Evolutionary conservation across 768 basidiomycete genomes (phyloP), one percentile per base, ranked within the genome.

Genomic region (Panus rudis): DNA sequence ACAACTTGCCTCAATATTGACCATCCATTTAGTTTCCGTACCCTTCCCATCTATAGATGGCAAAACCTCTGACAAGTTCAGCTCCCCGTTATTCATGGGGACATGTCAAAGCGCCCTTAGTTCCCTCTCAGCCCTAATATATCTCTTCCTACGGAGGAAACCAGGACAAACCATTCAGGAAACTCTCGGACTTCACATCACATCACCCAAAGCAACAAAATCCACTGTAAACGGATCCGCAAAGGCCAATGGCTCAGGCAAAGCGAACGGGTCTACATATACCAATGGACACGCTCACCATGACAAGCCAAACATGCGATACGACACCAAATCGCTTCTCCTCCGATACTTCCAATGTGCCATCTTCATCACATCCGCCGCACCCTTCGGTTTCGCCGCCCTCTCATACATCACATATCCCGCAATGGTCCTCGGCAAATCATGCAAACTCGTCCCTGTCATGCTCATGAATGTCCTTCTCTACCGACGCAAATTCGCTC

Each of bases 351-450:
- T 91, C 41, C 89, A 90, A 63, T 87, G 91, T 59, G 79, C 93
- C 19, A 58, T 85, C 19, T 84, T 92, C 62, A 89, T 96, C 51
- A 92, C 92, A 30, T 68, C 79, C 28, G 94, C 94, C 2, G 87
- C 92, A 17, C 96, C 94, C 3, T 94, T 98, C 59, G 93, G 94
- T 41, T 98, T 98, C 66, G 86, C 92, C 10, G 81, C 92, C 4
- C 82, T 98, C 32, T 81, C 89, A 20, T 90, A 94, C 67, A 92
- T 99, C 59, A 92, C 92, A 14, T 98, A 97, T 70, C 96, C 96
- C 39, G 92, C 94, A 33, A 94, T 97, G 88, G 93, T 98, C 25
- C 84, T 98, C 51, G 96, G 90, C 41, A 98, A 98, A 63, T 97
- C 93, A 0, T 98, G 96, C 75, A 98, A 98, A 62, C 89, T 99